phyloP scores from a whole-genome alignment of 139 green algal genomes.

The Parachlorella kessleri region DNA sequence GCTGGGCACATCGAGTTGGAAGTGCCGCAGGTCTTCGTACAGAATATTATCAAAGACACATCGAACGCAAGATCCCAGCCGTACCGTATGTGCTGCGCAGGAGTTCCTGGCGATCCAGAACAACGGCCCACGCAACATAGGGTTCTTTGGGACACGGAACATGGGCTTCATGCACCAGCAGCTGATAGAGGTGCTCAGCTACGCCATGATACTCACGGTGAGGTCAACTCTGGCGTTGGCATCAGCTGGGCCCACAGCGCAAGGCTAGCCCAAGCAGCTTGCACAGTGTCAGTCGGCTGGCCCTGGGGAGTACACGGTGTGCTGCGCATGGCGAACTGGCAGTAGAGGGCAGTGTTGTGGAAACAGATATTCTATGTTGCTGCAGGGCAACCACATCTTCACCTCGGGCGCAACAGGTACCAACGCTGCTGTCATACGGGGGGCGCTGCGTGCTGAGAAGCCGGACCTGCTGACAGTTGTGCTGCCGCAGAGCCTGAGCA shows the following conservation, averaged over 20 bases:
- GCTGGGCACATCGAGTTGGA: too few relatives aligned
- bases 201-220: slow-evolving; percentile 96
- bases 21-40: too few relatives aligned
- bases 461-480: slow-evolving; percentile 96
- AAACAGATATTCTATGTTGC: too few relatives aligned
- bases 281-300: too few relatives aligned
- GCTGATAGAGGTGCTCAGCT: slow-evolving; percentile 97
- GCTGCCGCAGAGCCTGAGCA: slow-evolving; percentile 85
- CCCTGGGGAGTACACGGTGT: too few relatives aligned
- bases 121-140: slow-evolving; percentile 89
- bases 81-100: slow-evolving; percentile 57
- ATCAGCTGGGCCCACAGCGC: neutral
- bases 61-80: too few relatives aligned
- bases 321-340: too few relatives aligned
- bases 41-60: too few relatives aligned
- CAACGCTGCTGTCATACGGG: slow-evolving; percentile 97
- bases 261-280: neutral
- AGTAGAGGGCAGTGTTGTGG: too few relatives aligned
- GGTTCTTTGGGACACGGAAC: slow-evolving; percentile 98
- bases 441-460: slow-evolving; percentile 90
- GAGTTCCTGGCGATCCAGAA: slow-evolving; percentile 97
- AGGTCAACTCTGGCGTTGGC: slow-evolving; percentile 9
- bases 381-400: slow-evolving; percentile 96
- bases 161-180: slow-evolving; percentile 99
- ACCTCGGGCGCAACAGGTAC: slow-evolving; percentile 96